Evolutionary conservation across 345 rosid species (phyloP).

Genomic region (Acer saccharum): DNA sequence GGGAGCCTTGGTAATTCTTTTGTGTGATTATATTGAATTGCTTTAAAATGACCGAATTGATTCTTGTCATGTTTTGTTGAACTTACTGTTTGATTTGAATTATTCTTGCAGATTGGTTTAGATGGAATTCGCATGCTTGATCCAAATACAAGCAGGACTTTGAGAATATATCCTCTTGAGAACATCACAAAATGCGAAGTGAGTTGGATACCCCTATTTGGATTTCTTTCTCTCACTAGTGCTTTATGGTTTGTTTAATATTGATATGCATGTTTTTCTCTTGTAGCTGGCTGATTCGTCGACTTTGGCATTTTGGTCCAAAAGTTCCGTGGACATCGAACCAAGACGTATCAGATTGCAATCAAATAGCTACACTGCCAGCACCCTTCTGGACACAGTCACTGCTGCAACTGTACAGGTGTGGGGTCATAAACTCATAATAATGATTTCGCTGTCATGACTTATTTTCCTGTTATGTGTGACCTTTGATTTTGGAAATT

Average conservation of each 20-base stretch:
- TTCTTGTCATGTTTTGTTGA: background rate
- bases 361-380: slow-evolving; percentile 88
- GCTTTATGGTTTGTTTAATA: slow-evolving; percentile 13
- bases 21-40: background rate
- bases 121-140: slow-evolving; percentile 99
- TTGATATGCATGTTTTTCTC: slow-evolving; percentile 14
- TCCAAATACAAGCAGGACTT: slow-evolving; percentile 74
- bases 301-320: slow-evolving; percentile 94
- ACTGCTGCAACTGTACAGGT: slow-evolving; percentile 99
- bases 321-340: slow-evolving; percentile 90
- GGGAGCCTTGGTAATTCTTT: background rate
- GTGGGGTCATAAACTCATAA: background rate
- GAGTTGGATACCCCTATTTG: slow-evolving; percentile 25
- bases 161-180: slow-evolving; percentile 96
- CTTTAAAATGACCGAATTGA: background rate
- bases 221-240: slow-evolving; percentile 7
- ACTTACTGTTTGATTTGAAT: background rate
- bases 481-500: background rate
- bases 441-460: background rate
- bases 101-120: slow-evolving; percentile 76
- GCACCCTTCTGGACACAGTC: slow-evolving; percentile 82
- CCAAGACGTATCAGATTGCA: slow-evolving; percentile 94
- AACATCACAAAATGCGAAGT: slow-evolving; percentile 94
- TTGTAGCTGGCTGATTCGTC: slow-evolving; percentile 75
- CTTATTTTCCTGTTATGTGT: background rate